These are phyloP conservation scores for Pichia kluyveri DNA, from an alignment of 805 yeast genomes.

Conservation along the genomic window DNA sequence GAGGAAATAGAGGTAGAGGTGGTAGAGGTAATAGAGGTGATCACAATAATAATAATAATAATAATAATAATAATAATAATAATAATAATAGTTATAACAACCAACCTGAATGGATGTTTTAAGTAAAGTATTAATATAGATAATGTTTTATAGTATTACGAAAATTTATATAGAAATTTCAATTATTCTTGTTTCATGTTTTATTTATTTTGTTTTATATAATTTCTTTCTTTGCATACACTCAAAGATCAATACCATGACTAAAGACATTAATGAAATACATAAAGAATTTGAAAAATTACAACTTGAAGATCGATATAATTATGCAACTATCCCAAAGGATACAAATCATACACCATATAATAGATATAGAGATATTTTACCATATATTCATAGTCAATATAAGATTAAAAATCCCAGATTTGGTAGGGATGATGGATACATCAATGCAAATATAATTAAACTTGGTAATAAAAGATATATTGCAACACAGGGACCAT, in stretches of 20 bases:
- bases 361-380: conserved; percentile 54
- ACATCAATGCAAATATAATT: conserved; percentile 31
- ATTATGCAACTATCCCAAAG: neutral
- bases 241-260: too few species aligned
- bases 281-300: neutral
- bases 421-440: conserved; percentile 27
- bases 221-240: too few species aligned
- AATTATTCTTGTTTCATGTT: too few species aligned
- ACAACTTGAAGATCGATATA: neutral
- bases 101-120: conserved; percentile 9
- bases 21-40: conserved; percentile 25
- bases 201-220: too few species aligned
- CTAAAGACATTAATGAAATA: too few species aligned
- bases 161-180: too few species aligned
- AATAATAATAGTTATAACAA: neutral
- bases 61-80: conserved; percentile 7
- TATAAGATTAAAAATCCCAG: neutral
- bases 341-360: neutral
- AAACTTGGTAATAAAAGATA: conserved; percentile 22
- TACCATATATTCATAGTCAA: conserved; percentile 50
- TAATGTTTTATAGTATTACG: too few species aligned
- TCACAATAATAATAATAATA: conserved; percentile 17
- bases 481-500: conserved; percentile 67
- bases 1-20: conserved; percentile 15
- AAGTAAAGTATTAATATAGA: neutral